Evolutionary conservation across 352 stramenopile species (phyloP), one percentile per base, ranked within the genome.

Genomic region (Globisporangium megalacanthum): DNA sequence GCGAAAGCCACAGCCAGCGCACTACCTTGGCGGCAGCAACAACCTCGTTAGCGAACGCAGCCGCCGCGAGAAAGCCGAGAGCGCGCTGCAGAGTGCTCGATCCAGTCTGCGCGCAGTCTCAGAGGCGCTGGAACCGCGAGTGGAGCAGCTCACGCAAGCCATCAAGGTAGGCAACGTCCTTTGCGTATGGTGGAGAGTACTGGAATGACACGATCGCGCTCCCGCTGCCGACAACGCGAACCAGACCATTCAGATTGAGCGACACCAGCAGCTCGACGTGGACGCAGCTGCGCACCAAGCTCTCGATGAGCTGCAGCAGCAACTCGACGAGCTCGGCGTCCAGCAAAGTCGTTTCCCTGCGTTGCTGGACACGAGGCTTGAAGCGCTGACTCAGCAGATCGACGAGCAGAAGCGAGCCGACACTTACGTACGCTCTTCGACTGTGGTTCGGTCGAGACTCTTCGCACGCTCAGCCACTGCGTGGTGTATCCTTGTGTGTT

Each of bases 1-100:
- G 29, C 47, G 47, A 9, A 36, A 41, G 19, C 35, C 33, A 49
- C 45, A 39, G 39, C 56, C 47, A 42, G 66, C 77, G 6, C 77
- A 88, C 47, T 69, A 83, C 17, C 68, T 89, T 6, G 79, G 79
- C 15, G 79, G 77, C 9, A 90, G 79, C 58, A 87, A 83, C 57
- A 90, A 84, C 55, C 68, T 88, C 29, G 50, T 73, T 48, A 77
- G 56, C 14, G 77, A 90, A 57, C 77, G 77, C 10, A 69, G 77
- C n/a, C 68, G 77, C 13, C 73, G 80, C 13, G 72, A 88, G 41
- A 70, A 73, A 45, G 74, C 74, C 2, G 80, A 88, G 69, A 61
- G 49, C 20, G 62, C 64, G 36, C 59, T 81, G 45, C 66, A 77
- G 42, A 55, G 69, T n/a, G 70, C 68, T 0, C 58, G 66, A 15